These are phyloP conservation scores for Mytilinidion resinicola DNA, from an alignment of 495 filamentous ascomycete genomes.

Conservation along the genomic window DNA sequence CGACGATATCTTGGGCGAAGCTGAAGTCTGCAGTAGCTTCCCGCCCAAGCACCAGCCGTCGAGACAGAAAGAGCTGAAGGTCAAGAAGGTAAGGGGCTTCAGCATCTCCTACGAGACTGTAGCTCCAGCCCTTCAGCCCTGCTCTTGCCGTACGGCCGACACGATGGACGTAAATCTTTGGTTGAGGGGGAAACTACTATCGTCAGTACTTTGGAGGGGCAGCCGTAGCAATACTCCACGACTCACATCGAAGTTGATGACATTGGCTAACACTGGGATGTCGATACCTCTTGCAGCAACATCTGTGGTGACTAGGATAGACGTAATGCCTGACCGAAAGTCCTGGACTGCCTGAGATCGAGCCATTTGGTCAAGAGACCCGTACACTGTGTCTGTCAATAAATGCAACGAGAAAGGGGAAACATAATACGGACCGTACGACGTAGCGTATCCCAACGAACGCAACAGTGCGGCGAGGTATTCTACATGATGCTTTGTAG, in stretches of 20 bases:
- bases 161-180: conserved; percentile 93
- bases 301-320: conserved; percentile 95
- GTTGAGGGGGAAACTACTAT: conserved; percentile 72
- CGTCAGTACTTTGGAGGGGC: too few relatives aligned
- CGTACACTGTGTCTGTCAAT: conserved; percentile 53
- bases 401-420: neutral
- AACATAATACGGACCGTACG: conserved; percentile 44
- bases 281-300: conserved; percentile 96
- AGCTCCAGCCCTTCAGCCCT: conserved; percentile 87
- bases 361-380: conserved; percentile 86
- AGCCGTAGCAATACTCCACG: too few relatives aligned
- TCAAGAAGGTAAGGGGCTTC: conserved; percentile 90
- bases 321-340: conserved; percentile 75
- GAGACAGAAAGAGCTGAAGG: conserved; percentile 87
- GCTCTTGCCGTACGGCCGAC: conserved; percentile 94
- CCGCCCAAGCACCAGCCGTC: conserved; percentile 64
- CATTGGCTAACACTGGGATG: conserved; percentile 91
- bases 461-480: conserved; percentile 71
- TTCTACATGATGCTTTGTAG: conserved; percentile 98
- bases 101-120: conserved; percentile 75
- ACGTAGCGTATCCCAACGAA: conserved; percentile 75
- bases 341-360: conserved; percentile 83
- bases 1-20: conserved; percentile 72
- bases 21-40: conserved; percentile 49
- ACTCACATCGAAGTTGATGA: conserved; percentile 82